Evolutionary conservation across 2,329 filamentous ascomycete species (phyloP), one percentile per base, ranked within the genome.

Genomic region (Mollisia scopiformis): DNA sequence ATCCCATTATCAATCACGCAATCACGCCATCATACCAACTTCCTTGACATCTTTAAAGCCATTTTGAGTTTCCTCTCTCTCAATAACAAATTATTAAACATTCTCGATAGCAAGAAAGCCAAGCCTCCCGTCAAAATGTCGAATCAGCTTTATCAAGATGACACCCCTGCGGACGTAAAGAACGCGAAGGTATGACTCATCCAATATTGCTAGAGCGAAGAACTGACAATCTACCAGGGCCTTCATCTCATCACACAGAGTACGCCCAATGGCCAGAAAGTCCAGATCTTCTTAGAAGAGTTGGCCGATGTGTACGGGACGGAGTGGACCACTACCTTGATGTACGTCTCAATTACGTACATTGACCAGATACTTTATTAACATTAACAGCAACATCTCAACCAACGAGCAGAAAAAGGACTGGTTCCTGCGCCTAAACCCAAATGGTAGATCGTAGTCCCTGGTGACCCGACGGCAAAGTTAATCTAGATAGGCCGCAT

Each of bases 361-460:
- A 16, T 11, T 2, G 16, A n/a, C 10, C 8, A n/a, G n/a, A 6
- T 27, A 27, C n/a, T 30, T 19, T 27, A 51, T 39, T 39, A n/a
- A 39, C 14, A 39, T 16, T 39, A n/a, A n/a, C 14, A 39, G 35
- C 14, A 39, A 39, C 14, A 81, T 83, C 66, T 73, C 70, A 52
- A 82, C 80, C 60, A 83, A 83, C 65, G 81, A 80, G 64, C 81
- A 84, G 67, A 85, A 84, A 75, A 80, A 83, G 58, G 81, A 84
- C 52, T 84, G 79, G 80, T 83, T 82, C 66, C 73, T 82, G 4
- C 71, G 75, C 13, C 71, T 83, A 11, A 77, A 82, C 57, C 77
- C 78, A 41, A 80, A 80, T 62, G 79, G 78, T 69, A 63, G 58
- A 30, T 27, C 50, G 11, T 21, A 41, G 11, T 57, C n/a, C 28